These are phyloP conservation scores for Bocquillonia castaneifolia DNA, from an alignment of 441 rosid species.

Conservation along the genomic window DNA sequence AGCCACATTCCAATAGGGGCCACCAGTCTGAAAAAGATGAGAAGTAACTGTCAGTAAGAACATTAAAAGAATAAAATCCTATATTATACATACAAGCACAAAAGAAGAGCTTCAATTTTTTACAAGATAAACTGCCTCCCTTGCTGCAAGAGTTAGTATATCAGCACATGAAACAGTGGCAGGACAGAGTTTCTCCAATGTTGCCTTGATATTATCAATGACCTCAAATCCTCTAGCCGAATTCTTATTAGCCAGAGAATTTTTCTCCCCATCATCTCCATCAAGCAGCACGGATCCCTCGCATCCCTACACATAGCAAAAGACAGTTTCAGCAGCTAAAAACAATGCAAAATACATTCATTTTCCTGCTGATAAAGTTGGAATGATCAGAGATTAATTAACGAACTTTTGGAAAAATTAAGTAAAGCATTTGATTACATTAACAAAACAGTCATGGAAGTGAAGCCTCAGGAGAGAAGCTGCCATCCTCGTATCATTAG, in stretches of 20 bases:
- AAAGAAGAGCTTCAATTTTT: slow-evolving; percentile 5
- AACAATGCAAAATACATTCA: neutral
- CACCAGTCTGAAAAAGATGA: slow-evolving; percentile 38
- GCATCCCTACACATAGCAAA: slow-evolving; percentile 42
- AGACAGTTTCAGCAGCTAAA: neutral
- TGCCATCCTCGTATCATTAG: slow-evolving; percentile 61
- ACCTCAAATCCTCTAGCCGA: slow-evolving; percentile 65
- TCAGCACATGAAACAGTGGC: slow-evolving; percentile 60
- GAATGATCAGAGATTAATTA: neutral
- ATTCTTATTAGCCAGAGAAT: slow-evolving; percentile 40
- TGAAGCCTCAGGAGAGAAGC: slow-evolving; percentile 67
- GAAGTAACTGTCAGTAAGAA: neutral
- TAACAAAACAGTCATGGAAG: slow-evolving; percentile 66
- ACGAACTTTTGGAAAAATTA: too few species aligned
- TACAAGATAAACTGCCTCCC: slow-evolving; percentile 57
- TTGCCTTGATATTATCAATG: slow-evolving; percentile 55
- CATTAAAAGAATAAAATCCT: neutral
- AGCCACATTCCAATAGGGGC: slow-evolving; percentile 41
- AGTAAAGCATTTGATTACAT: slow-evolving; percentile 32
- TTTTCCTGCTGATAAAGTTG: neutral
- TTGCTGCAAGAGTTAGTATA: slow-evolving; percentile 53
- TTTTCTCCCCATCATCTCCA: slow-evolving; percentile 46
- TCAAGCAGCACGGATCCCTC: slow-evolving; percentile 60
- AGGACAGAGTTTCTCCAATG: slow-evolving; percentile 56
- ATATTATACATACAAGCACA: neutral